These are phyloP conservation scores for Moringa oleifera DNA, from an alignment of 345 rosid species.

Conservation along the genomic window DNA sequence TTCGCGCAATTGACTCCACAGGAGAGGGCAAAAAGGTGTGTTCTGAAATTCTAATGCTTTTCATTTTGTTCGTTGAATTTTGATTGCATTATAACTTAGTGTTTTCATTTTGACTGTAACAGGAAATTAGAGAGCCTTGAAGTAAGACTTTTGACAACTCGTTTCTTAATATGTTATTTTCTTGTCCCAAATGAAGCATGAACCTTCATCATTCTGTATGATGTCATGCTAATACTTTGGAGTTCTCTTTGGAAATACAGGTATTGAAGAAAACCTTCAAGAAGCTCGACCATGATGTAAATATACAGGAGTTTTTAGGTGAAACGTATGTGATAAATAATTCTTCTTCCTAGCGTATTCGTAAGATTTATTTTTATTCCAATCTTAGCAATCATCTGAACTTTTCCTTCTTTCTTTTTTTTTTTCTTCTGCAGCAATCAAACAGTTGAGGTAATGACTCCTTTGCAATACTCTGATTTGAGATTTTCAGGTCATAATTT, in stretches of 20 bases:
- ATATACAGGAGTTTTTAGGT: constrained; percentile 66
- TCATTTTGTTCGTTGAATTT: constrained; percentile 1
- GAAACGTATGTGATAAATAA: constrained; percentile 41
- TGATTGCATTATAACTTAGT: constrained; percentile 8
- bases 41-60: constrained; percentile 7
- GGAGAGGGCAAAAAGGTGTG: constrained; percentile 76
- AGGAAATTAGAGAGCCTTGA: constrained; percentile 90
- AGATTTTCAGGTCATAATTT: background rate
- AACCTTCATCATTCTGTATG: too few species aligned
- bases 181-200: too few species aligned
- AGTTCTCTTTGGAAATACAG: constrained; percentile 41
- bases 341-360: background rate
- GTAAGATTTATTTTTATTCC: constrained; percentile 7
- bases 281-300: constrained; percentile 85
- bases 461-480: too few species aligned
- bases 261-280: constrained; percentile 74
- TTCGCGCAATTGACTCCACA: constrained; percentile 75
- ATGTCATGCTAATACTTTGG: too few species aligned
- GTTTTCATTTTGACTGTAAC: constrained; percentile 28
- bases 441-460: constrained; percentile 59
- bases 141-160: constrained; percentile 40
- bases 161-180: background rate
- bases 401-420: constrained; percentile 10
- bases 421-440: constrained; percentile 44
- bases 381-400: too few species aligned